A percentile compares a stretch with the other conserved stretches of the same genome.
These are phyloP conservation scores for Diospyros kaki DNA, from an alignment of 148 eudicot genomes.

Conservation along the genomic window DNA sequence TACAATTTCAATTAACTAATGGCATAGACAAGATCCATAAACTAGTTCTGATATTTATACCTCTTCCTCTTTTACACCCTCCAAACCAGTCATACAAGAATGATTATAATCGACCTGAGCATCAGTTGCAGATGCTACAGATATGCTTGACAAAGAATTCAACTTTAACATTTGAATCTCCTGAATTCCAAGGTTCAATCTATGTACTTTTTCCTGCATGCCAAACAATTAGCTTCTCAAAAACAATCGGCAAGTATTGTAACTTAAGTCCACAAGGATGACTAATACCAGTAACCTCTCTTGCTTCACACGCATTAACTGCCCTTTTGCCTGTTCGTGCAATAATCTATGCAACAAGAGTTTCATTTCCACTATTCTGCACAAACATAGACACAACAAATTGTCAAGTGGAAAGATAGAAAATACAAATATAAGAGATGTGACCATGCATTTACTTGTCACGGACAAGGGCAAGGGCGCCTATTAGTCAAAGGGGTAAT, in stretches of 20 bases:
- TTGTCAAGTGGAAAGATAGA: conserved; percentile 9
- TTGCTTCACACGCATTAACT: conserved; percentile 45
- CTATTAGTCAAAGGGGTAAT: too few species aligned
- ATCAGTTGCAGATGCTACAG: conserved; percentile 19
- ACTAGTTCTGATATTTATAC: conserved; percentile 21
- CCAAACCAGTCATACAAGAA: conserved; percentile 20
- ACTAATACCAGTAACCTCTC: conserved; percentile 57
- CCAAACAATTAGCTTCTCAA: conserved; percentile 15
- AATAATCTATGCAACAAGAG: conserved; percentile 42
- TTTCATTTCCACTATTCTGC: conserved; percentile 55
- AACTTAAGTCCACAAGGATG: conserved; percentile 1
- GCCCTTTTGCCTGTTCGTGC: conserved; percentile 59
- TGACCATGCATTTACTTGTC: not conserved
- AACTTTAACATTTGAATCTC: conserved; percentile 46
- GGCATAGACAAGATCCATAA: not conserved
- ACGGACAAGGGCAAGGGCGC: too few species aligned
- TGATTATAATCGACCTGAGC: conserved; percentile 17
- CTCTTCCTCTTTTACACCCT: conserved; percentile 35
- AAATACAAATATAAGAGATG: not conserved
- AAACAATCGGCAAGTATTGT: not conserved
- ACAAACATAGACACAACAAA: conserved; percentile 10
- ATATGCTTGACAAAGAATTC: conserved; percentile 20
- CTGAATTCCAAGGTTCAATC: conserved; percentile 48
- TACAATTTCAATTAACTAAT: not conserved
- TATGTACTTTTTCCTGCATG: conserved; percentile 53